Evolutionary conservation across 768 basidiomycete species (phyloP).

Genomic region (Dioszegia hungarica): DNA sequence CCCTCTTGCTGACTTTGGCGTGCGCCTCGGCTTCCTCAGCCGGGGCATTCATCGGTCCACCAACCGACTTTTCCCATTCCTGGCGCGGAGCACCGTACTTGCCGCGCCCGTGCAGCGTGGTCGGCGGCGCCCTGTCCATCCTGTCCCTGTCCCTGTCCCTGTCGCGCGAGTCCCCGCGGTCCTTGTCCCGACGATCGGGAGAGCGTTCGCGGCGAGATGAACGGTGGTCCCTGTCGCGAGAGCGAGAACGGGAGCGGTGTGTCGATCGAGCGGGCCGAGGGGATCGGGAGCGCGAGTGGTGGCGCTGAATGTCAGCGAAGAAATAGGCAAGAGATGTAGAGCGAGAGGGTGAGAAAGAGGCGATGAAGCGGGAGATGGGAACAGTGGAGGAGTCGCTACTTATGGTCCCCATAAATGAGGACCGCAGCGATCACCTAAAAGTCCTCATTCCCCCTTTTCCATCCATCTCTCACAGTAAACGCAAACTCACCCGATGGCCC

Average conservation of each 20-base stretch:
- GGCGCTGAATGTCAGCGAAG: slow-evolving; percentile 50
- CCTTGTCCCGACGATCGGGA: slow-evolving; percentile 11
- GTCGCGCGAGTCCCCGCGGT: slow-evolving; percentile 47
- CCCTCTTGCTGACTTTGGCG: slow-evolving; percentile 91
- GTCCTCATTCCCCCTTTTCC: slow-evolving; percentile 8
- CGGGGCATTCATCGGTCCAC: slow-evolving; percentile 26
- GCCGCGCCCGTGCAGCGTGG: slow-evolving; percentile 18
- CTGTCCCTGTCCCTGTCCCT: slow-evolving; percentile 3
- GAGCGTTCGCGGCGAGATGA: slow-evolving; percentile 9
- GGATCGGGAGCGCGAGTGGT: slow-evolving; percentile 53
- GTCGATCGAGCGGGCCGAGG: slow-evolving; percentile 38
- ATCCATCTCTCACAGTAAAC: background rate
- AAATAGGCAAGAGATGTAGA: slow-evolving; percentile 44
- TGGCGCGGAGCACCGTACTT: slow-evolving; percentile 12
- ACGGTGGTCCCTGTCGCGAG: slow-evolving; percentile 52
- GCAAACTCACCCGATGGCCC: slow-evolving; percentile 56
- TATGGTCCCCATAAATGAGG: background rate
- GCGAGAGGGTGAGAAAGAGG: background rate
- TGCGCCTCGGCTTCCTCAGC: slow-evolving; percentile 92
- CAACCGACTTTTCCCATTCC: slow-evolving; percentile 20
- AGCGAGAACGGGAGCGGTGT: slow-evolving; percentile 60
- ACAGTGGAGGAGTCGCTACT: background rate
- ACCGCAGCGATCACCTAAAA: slow-evolving; percentile 7
- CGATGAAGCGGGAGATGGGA: background rate
- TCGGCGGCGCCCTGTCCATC: slow-evolving; percentile 4